A percentile compares a stretch with the other conserved stretches of the same genome.
Conservation (phyloP, 805 yeast genomes). For the Lachancea cidri region DNA sequence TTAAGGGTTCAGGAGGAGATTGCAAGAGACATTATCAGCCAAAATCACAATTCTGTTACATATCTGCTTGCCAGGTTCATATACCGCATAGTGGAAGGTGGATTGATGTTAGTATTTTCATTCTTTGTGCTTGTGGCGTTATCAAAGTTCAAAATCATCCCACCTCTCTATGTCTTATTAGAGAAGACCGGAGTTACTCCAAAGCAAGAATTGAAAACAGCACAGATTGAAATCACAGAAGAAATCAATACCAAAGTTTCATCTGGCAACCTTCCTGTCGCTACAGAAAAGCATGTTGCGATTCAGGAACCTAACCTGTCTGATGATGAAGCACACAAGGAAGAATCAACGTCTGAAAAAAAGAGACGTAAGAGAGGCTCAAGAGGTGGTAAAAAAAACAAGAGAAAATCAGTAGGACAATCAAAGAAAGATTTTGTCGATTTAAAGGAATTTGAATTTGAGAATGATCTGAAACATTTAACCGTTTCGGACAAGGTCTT, state of each 20-base stretch:
- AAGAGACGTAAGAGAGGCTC: conserved; percentile 76
- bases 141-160: conserved; percentile 30
- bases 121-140: conserved; percentile 25
- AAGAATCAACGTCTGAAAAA: conserved; percentile 19
- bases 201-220: conserved; percentile 13
- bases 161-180: conserved; percentile 30
- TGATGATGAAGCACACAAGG: conserved; percentile 8
- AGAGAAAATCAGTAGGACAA: conserved; percentile 17
- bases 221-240: conserved; percentile 10
- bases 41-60: conserved; percentile 13
- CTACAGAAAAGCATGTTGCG: conserved; percentile 2
- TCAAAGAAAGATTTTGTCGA: conserved; percentile 4
- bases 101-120: conserved; percentile 34
- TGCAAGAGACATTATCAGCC: conserved; percentile 19
- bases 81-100: conserved; percentile 37
- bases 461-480: conserved; percentile 43
- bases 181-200: conserved; percentile 32
- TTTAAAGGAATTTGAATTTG: conserved; percentile 16
- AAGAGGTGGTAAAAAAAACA: conserved; percentile 72
- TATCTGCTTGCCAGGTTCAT: conserved; percentile 27
- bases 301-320: conserved; percentile 12
- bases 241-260: not conserved
- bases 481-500: conserved; percentile 67
- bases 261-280: not conserved
- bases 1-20: conserved; percentile 24